Conservation (phyloP, 1,284 basidiomycete species). For the Hemileia vastatrix region DNA sequence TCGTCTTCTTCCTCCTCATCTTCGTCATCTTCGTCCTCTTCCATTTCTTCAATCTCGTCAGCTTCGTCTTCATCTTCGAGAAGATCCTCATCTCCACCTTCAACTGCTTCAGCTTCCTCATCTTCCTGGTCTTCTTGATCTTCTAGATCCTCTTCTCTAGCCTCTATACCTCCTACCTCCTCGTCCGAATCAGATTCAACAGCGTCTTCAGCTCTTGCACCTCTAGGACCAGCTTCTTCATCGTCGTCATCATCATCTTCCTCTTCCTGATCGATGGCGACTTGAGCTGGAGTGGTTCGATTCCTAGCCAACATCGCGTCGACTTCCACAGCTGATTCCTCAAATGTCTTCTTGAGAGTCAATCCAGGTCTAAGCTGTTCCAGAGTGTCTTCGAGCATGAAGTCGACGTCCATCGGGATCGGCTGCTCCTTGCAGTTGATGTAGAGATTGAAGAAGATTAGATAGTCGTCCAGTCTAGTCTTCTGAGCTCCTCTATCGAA, state of each 20-base stretch:
- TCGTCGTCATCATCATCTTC: conserved; percentile 26
- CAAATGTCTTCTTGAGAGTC: conserved; percentile 57
- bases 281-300: not conserved
- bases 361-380: conserved; percentile 49
- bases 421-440: conserved; percentile 67
- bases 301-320: conserved; percentile 68
- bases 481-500: conserved; percentile 84
- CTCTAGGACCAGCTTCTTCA: conserved; percentile 15
- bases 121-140: conserved; percentile 23
- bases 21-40: conserved; percentile 7
- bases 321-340: conserved; percentile 72
- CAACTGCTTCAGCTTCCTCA: conserved; percentile 53
- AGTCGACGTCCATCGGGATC: conserved; percentile 92
- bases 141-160: not conserved
- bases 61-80: conserved; percentile 19
- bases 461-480: conserved; percentile 82
- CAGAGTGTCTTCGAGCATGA: conserved; percentile 86
- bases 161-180: not conserved
- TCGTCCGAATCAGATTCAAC: conserved; percentile 13
- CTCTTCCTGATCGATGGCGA: conserved; percentile 1
- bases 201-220: conserved; percentile 15
- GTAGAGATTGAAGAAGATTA: conserved; percentile 90
- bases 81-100: conserved; percentile 3
- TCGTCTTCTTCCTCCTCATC: conserved; percentile 17
- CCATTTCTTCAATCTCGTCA: conserved; percentile 10